Evolutionary conservation across 208 protist species (phyloP).

Genomic region (Leishmania aethiopica): DNA sequence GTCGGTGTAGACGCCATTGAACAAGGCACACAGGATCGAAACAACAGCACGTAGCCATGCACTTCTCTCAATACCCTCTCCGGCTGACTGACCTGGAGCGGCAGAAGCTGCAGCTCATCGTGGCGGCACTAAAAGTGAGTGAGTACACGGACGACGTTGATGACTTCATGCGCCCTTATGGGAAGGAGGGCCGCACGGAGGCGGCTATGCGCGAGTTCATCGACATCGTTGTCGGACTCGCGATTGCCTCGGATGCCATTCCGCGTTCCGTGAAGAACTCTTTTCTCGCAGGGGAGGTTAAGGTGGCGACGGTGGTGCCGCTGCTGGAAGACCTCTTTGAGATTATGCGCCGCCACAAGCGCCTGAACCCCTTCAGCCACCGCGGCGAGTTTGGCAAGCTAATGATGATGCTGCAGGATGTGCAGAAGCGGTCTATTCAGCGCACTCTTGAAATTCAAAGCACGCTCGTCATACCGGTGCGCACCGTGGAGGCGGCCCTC

Average conservation of each 20-base stretch:
- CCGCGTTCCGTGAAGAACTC: conserved; percentile 59
- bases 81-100: conserved; percentile 77
- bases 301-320: conserved; percentile 37
- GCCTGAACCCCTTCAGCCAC: conserved; percentile 95
- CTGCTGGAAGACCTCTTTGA: conserved; percentile 94
- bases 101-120: conserved; percentile 85
- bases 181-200: conserved; percentile 64
- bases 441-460: conserved; percentile 49
- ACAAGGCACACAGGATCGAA: not conserved
- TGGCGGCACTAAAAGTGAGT: conserved; percentile 86
- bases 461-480: conserved; percentile 73
- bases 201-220: conserved; percentile 72
- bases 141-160: conserved; percentile 92
- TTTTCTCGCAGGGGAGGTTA: conserved; percentile 45
- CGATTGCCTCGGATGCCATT: conserved; percentile 75
- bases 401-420: conserved; percentile 96
- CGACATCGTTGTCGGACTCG: conserved; percentile 76
- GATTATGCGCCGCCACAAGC: conserved; percentile 96
- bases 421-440: conserved; percentile 64
- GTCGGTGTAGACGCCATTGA: not conserved
- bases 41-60: conserved; percentile 3
- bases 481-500: conserved; percentile 86
- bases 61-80: conserved; percentile 39
- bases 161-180: conserved; percentile 59
- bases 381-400: conserved; percentile 96